Percentiles rank a stretch among this genome's conserved stretches.
Conservation (phyloP, 2,329 filamentous ascomycete species). For the Fusarium decemcellulare region DNA sequence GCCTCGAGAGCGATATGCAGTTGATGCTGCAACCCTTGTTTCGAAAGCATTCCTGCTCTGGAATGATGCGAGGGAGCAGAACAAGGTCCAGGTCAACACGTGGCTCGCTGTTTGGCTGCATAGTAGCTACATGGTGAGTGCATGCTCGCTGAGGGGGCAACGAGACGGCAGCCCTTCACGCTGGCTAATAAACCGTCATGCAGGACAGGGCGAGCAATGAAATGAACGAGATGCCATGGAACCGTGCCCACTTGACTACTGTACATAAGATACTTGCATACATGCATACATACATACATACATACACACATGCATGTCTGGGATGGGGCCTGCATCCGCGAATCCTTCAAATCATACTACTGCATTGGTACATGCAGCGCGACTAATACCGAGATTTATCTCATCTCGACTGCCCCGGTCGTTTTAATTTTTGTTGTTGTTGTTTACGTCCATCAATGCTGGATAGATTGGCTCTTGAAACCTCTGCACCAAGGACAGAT, state of each 20-base stretch:
- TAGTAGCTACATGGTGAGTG: conserved; percentile 9
- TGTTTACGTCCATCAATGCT: too few species aligned
- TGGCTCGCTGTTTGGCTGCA: conserved; percentile 11
- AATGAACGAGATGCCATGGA: neutral
- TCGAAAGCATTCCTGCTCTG: conserved; percentile 34
- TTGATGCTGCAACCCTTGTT: conserved; percentile 32
- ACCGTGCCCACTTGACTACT: neutral
- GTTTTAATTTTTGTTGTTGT: too few species aligned
- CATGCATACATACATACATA: neutral
- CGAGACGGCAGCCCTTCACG: neutral
- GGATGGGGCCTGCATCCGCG: conserved; percentile 12
- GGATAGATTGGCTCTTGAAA: too few species aligned
- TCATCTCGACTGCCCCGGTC: neutral
- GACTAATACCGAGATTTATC: neutral
- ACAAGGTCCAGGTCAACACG: conserved; percentile 14
- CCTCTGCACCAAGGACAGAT: too few species aligned
- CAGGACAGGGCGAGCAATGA: neutral
- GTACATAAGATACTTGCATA: neutral
- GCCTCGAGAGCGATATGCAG: conserved; percentile 7
- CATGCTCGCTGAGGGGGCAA: neutral
- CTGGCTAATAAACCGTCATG: conserved; percentile 15
- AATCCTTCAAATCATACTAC: neutral
- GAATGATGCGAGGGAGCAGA: conserved; percentile 26
- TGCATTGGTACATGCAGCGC: too few species aligned
- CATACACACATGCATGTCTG: conserved; percentile 19